Conservation (phyloP, 2,329 filamentous ascomycete species). For the Fusarium fracticaudum region DNA sequence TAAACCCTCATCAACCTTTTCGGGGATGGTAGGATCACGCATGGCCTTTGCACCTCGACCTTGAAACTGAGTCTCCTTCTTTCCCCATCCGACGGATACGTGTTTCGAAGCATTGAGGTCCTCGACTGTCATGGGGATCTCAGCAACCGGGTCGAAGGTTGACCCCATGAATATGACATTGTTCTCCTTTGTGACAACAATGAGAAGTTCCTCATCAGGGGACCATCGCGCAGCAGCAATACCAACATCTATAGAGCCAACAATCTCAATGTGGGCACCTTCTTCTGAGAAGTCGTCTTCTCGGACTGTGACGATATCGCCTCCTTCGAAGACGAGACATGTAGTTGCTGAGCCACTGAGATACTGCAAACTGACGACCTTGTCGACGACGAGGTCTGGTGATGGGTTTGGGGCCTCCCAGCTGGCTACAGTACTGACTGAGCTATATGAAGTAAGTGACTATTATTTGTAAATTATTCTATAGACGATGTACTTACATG, state of each 20-base stretch:
- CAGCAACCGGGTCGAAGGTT: slow-evolving; percentile 84
- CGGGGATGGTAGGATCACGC: slow-evolving; percentile 92
- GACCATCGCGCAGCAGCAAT: slow-evolving; percentile 93
- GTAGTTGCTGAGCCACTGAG: slow-evolving; percentile 82
- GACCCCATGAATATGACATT: slow-evolving; percentile 93
- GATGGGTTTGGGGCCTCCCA: slow-evolving; percentile 90
- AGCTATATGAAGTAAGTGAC: slow-evolving; percentile 35
- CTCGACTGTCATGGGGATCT: slow-evolving; percentile 75
- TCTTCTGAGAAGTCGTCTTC: slow-evolving; percentile 62
- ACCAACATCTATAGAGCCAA: slow-evolving; percentile 92
- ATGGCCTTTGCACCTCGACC: slow-evolving; percentile 87
- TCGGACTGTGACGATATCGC: slow-evolving; percentile 87
- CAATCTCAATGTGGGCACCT: slow-evolving; percentile 88
- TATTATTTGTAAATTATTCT: background rate
- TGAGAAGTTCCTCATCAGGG: slow-evolving; percentile 90
- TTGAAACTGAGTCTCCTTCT: slow-evolving; percentile 97
- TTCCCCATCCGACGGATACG: slow-evolving; percentile 97
- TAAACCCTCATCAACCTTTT: slow-evolving; percentile 85
- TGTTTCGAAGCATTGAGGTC: slow-evolving; percentile 90
- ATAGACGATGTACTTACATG: slow-evolving; percentile 50
- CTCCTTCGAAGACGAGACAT: slow-evolving; percentile 86
- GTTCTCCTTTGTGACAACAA: slow-evolving; percentile 80
- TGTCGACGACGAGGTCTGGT: slow-evolving; percentile 79
- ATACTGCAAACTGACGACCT: slow-evolving; percentile 82
- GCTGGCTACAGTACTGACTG: slow-evolving; percentile 68